Evolutionary conservation across 176 grass and related monocot species (phyloP), one percentile per base, ranked within the genome.

Genomic region (Eragrostis curvula): DNA sequence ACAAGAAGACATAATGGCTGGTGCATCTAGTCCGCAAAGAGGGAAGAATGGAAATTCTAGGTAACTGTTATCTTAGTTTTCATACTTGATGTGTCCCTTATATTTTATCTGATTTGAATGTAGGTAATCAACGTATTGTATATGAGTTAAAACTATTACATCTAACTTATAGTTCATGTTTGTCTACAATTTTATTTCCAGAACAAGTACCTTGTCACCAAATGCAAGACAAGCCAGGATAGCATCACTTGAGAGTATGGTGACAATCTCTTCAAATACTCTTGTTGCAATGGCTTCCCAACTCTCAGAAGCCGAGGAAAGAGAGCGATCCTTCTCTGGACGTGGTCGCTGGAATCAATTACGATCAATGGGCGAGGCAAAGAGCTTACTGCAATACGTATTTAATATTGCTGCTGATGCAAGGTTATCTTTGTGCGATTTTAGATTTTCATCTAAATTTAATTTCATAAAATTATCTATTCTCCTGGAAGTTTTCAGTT

Each of bases 211-310:
- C 65, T 88, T 99, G 85, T 92, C 96, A 74, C 91, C 91, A 64
- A 92, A 89, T 78, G 97, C 93, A 71, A 93, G 93, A 67, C 85
- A 86, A 88, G 83, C 97, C 62, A 91, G 97, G 81, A 96, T 93
- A 81, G 71, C 91, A 79, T 90, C 97, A 75, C 87, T 99, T 77
- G 97, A 99, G 77, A 99, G 89, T 82, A 99, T 99, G 97, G 89
- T 99, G 70, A 93, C 86, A 83, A 96, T 99, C 27, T 99, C 93
- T 28, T 99, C 97, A 47, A 96, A 92, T 78, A 94, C 85, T 46
- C 87, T 99, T 78, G 97, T 96, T 25, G 91, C 93, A 63, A 99
- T 99, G 93, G 97, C 91, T 85, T 94, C 93, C 66, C 97, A 99
- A 74, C 87, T 99, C 57, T 99, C 97, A 57, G 93, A 99, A 74